Evolutionary conservation across 257 asterid genomes (phyloP).

Genomic region (Solanum medicagineum): DNA sequence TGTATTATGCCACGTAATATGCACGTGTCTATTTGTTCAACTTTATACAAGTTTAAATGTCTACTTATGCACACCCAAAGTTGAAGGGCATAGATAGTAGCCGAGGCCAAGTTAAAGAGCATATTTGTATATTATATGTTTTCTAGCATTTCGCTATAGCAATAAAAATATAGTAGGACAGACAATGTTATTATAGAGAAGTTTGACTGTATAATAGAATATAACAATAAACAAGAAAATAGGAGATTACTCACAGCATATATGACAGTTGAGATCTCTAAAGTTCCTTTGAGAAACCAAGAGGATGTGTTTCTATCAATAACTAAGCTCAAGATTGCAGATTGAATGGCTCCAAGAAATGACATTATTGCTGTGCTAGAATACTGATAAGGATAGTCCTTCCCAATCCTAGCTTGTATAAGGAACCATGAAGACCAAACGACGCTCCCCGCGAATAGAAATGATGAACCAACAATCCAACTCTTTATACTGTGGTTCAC

Average conservation of each 20-base stretch:
- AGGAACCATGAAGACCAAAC: slow-evolving; percentile 76
- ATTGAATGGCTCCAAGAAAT: slow-evolving; percentile 48
- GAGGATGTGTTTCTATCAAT: slow-evolving; percentile 33
- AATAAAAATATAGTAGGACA: neutral
- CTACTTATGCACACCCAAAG: no score
- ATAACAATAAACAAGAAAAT: neutral
- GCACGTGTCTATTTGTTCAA: no score
- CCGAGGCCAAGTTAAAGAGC: no score
- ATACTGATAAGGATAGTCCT: slow-evolving; percentile 41
- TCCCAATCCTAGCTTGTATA: slow-evolving; percentile 49
- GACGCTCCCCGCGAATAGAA: slow-evolving; percentile 38
- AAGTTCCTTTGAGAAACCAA: slow-evolving; percentile 44
- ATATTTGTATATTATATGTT: neutral
- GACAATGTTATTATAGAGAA: neutral
- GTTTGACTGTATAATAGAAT: neutral
- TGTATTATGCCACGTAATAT: no score
- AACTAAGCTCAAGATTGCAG: slow-evolving; percentile 27
- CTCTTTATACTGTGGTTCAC: slow-evolving; percentile 1
- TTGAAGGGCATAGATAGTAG: no score
- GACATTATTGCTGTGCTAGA: slow-evolving; percentile 66
- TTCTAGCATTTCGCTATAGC: neutral
- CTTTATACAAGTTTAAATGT: no score
- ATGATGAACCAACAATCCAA: slow-evolving; percentile 44
- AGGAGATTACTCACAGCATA: slow-evolving; percentile 36
- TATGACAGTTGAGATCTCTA: slow-evolving; percentile 30